Conservation (phyloP, 1,284 basidiomycete genomes). For the Malassezia cuniculi region DNA sequence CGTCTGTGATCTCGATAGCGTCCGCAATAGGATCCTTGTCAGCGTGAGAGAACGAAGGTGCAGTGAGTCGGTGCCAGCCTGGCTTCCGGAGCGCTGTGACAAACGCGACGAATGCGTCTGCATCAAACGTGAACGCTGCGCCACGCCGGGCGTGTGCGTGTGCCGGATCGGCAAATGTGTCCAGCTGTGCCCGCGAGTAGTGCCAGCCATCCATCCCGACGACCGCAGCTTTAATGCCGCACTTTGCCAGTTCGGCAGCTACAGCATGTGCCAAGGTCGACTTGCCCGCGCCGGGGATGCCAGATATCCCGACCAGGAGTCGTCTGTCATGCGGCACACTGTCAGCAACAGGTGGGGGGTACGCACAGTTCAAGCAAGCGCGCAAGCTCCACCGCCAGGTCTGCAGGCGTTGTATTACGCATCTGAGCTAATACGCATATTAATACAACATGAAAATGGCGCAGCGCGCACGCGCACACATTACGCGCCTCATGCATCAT, state of each 20-base stretch:
- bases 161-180: slow-evolving; percentile 53
- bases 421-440: too few species aligned
- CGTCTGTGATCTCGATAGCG: slow-evolving; percentile 53
- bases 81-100: slow-evolving; percentile 10
- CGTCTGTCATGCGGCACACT: too few species aligned
- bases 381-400: too few species aligned
- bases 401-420: too few species aligned
- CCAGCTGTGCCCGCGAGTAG: slow-evolving; percentile 50
- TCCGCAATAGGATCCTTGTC: slow-evolving; percentile 50
- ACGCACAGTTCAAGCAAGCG: too few species aligned
- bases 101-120: slow-evolving; percentile 28
- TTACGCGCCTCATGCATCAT: too few species aligned
- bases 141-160: slow-evolving; percentile 33
- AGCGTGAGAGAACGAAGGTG: slow-evolving; percentile 58
- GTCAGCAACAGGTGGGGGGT: too few species aligned
- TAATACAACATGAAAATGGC: too few species aligned
- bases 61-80: not conserved
- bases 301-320: slow-evolving; percentile 61
- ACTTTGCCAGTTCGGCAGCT: slow-evolving; percentile 35
- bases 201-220: slow-evolving; percentile 80
- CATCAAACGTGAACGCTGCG: slow-evolving; percentile 40
- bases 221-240: slow-evolving; percentile 49
- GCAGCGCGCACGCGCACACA: too few species aligned
- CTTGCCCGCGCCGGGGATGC: slow-evolving; percentile 73
- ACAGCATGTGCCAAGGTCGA: slow-evolving; percentile 57